phyloP scores from a whole-genome alignment of 768 basidiomycete genomes.

The Boletus pseudo-olivaceus region DNA sequence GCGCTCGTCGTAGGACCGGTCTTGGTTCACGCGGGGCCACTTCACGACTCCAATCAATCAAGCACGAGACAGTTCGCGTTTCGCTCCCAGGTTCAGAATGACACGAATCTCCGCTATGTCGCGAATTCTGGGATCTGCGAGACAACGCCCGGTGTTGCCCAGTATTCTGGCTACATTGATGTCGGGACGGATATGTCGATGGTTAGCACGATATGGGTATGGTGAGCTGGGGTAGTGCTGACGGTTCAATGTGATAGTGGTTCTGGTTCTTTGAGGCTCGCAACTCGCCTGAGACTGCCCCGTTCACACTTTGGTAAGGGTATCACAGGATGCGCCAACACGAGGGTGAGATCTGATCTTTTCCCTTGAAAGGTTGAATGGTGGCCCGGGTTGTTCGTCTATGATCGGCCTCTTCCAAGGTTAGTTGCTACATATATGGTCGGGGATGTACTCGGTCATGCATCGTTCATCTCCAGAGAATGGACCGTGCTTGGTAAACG shows the following conservation, averaged over 20 bases:
- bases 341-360: neutral
- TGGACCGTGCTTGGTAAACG: slow-evolving; percentile 59
- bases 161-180: slow-evolving; percentile 61
- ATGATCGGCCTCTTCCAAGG: slow-evolving; percentile 69
- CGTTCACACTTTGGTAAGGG: slow-evolving; percentile 59
- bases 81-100: slow-evolving; percentile 17
- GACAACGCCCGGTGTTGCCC: slow-evolving; percentile 56
- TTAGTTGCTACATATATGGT: slow-evolving; percentile 7
- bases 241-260: slow-evolving; percentile 41
- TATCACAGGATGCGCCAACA: neutral
- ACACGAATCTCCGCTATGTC: slow-evolving; percentile 44
- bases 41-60: neutral
- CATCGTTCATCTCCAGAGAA: slow-evolving; percentile 40
- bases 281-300: slow-evolving; percentile 54
- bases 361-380: slow-evolving; percentile 43
- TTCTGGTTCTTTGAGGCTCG: slow-evolving; percentile 75
- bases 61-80: neutral
- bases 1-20: neutral
- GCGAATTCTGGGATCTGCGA: slow-evolving; percentile 62
- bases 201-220: slow-evolving; percentile 31
- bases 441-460: neutral
- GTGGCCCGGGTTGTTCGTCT: slow-evolving; percentile 60
- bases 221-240: neutral
- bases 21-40: neutral
- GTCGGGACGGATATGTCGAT: slow-evolving; percentile 56